phyloP scores from a whole-genome alignment of 148 eudicot genomes.

The Gaultheria prostrata region DNA sequence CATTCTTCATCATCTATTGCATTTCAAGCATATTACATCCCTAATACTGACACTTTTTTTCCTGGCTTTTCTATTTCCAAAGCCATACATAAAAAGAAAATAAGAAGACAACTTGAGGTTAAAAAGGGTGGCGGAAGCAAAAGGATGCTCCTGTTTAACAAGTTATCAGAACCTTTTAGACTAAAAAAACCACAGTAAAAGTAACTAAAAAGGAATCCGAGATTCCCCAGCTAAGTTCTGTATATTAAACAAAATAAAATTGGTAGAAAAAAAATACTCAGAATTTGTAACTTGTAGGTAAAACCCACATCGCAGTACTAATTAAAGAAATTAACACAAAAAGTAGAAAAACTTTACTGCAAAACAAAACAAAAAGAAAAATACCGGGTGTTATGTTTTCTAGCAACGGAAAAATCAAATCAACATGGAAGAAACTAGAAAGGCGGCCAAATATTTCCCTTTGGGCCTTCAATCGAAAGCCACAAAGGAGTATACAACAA shows the following conservation, averaged over 20 bases:
- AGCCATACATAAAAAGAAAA: not conserved
- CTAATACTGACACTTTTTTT: not conserved
- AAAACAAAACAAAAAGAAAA: not conserved
- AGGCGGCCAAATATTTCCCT: not conserved
- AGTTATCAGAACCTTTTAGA: not conserved
- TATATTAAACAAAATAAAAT: not conserved
- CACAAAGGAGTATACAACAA: not conserved
- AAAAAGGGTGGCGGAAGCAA: not conserved
- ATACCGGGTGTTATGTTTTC: not conserved
- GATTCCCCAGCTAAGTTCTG: slow-evolving; percentile 9
- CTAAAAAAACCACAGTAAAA: not conserved
- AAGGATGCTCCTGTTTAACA: not conserved
- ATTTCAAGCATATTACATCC: not conserved
- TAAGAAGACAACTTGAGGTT: not conserved
- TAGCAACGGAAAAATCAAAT: slow-evolving; percentile 7
- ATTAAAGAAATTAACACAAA: not conserved
- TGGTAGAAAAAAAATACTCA: not conserved
- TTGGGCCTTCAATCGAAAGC: not conserved
- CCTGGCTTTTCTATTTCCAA: not conserved
- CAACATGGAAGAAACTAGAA: not conserved
- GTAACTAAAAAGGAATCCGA: not conserved
- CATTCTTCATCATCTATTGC: not conserved
- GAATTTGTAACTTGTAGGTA: not conserved
- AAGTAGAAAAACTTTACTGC: not conserved
- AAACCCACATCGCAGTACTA: not conserved